These are phyloP conservation scores for Bacterosira constricta DNA, from an alignment of 108 stramenopile genomes.

Conservation along the genomic window DNA sequence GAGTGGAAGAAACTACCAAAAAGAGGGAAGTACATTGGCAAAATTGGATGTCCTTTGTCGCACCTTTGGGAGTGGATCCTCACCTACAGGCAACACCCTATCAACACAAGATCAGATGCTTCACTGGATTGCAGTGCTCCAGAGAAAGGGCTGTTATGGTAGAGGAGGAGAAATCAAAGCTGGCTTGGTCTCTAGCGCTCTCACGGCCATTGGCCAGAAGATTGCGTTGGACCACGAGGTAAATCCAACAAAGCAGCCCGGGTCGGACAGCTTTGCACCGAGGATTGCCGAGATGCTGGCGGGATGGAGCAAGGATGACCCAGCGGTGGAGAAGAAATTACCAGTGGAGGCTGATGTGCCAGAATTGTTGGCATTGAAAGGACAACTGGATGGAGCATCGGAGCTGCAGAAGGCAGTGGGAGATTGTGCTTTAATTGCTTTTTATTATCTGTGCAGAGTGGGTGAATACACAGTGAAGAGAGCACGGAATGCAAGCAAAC, in stretches of 20 bases:
- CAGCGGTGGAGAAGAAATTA: background rate
- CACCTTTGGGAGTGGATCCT: conserved; percentile 3
- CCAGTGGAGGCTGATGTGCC: conserved; percentile 18
- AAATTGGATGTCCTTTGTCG: background rate
- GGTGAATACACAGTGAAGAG: conserved; percentile 18
- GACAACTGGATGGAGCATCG: background rate
- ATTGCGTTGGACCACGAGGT: background rate
- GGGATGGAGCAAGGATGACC: background rate
- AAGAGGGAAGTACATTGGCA: background rate
- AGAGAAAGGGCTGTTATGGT: background rate
- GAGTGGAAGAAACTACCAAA: no score
- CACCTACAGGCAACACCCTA: background rate
- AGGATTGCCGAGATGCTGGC: background rate
- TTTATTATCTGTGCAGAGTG: conserved; percentile 5
- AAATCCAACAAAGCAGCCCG: background rate
- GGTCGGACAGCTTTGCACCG: background rate
- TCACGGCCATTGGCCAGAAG: no score
- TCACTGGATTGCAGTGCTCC: background rate
- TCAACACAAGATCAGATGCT: background rate
- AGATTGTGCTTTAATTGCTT: background rate
- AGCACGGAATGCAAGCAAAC: background rate
- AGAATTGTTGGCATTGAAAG: background rate
- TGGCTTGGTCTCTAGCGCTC: background rate
- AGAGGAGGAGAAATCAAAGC: background rate
- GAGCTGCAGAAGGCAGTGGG: background rate